These are phyloP conservation scores for Limonomyces culmigenus DNA, from an alignment of 1,284 basidiomycete genomes.

Conservation along the genomic window DNA sequence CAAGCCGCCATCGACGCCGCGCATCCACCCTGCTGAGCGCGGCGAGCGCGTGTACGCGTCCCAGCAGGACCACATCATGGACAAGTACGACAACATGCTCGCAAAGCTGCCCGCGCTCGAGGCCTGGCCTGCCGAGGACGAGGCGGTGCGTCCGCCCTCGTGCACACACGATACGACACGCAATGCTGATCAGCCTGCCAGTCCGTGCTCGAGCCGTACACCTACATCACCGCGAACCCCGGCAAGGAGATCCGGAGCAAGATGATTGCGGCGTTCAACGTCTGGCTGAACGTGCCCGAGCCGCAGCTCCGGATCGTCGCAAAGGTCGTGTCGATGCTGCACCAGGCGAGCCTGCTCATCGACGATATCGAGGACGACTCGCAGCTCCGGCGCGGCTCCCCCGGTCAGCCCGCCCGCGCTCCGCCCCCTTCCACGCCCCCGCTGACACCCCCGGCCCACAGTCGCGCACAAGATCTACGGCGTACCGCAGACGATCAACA, in stretches of 20 bases:
- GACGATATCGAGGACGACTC: constrained; percentile 98
- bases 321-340: constrained; percentile 81
- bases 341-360: constrained; percentile 85
- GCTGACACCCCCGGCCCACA: constrained; percentile 7
- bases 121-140: not conserved
- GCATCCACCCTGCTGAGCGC: too few relatives aligned
- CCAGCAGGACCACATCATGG: too few relatives aligned
- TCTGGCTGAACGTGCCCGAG: constrained; percentile 74
- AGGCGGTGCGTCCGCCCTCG: not conserved
- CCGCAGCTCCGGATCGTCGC: constrained; percentile 62
- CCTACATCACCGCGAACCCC: constrained; percentile 71
- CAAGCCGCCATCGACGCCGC: too few relatives aligned
- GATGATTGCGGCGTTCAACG: constrained; percentile 89
- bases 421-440: constrained; percentile 1
- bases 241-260: constrained; percentile 89
- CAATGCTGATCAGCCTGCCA: constrained; percentile 9
- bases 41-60: too few relatives aligned
- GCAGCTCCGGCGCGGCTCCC: constrained; percentile 75
- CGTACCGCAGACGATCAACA: constrained; percentile 92
- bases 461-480: constrained; percentile 95
- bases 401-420: constrained; percentile 27
- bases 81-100: not conserved
- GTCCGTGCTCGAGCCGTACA: constrained; percentile 82
- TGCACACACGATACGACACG: not conserved
- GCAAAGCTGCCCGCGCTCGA: not conserved